phyloP scores from a whole-genome alignment of 1,139 yeast species.

The Magnusiomyces fungicola region DNA sequence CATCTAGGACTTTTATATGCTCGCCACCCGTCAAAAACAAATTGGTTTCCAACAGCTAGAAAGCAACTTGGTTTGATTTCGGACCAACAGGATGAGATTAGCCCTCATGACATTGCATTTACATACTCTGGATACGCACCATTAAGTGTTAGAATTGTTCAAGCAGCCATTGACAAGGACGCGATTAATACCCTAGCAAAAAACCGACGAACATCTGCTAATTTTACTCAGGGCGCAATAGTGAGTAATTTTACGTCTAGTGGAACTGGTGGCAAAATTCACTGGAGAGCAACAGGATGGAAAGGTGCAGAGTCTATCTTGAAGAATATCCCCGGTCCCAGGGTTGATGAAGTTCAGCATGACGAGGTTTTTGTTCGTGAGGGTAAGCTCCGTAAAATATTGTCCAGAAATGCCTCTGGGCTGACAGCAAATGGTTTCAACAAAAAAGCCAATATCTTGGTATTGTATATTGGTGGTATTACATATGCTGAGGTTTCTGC shows the following conservation, averaged over 20 bases:
- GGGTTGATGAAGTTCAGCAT: slow-evolving; percentile 31
- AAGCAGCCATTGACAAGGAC: slow-evolving; percentile 32
- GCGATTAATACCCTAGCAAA: not conserved
- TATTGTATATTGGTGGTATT: slow-evolving; percentile 68
- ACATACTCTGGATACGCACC: slow-evolving; percentile 45
- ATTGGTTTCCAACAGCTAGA: slow-evolving; percentile 24
- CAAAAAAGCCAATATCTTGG: slow-evolving; percentile 34
- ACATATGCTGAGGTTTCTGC: slow-evolving; percentile 71
- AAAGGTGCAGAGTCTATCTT: slow-evolving; percentile 32
- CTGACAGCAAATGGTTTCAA: slow-evolving; percentile 14
- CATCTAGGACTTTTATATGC: slow-evolving; percentile 35
- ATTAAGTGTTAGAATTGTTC: slow-evolving; percentile 37
- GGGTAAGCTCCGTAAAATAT: slow-evolving; percentile 32
- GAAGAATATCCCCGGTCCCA: slow-evolving; percentile 31
- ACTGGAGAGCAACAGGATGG: slow-evolving; percentile 33
- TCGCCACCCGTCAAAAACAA: slow-evolving; percentile 30
- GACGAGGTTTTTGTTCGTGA: slow-evolving; percentile 28
- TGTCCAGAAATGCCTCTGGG: slow-evolving; percentile 21
- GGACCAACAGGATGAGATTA: slow-evolving; percentile 28
- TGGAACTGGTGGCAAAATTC: slow-evolving; percentile 20
- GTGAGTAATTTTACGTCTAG: not conserved
- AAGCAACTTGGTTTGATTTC: slow-evolving; percentile 27
- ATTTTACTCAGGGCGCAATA: not conserved
- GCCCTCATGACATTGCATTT: slow-evolving; percentile 31
- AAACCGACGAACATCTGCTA: not conserved